Evolutionary conservation across 83 land plant species (phyloP).

Genomic region (Picea engelmannii): DNA sequence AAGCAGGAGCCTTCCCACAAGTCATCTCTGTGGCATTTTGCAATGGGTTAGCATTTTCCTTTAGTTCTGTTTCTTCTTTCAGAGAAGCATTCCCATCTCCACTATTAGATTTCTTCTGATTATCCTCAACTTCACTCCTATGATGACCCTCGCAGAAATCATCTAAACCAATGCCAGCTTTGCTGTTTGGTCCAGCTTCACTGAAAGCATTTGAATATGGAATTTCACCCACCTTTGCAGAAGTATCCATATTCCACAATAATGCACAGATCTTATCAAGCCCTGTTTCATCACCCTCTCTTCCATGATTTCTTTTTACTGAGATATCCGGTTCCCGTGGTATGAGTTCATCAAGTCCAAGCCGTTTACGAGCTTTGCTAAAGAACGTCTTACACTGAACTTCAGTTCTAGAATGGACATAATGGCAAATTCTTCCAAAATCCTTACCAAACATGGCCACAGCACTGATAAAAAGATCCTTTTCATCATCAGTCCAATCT

Average conservation of each 20-base stretch:
- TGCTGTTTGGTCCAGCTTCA: background rate
- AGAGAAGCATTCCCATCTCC: background rate
- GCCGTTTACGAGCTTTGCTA: background rate
- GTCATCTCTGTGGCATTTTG: slow-evolving; percentile 83
- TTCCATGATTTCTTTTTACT: background rate
- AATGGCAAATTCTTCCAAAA: slow-evolving; percentile 61
- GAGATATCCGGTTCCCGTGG: background rate
- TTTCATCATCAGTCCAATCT: slow-evolving; percentile 92
- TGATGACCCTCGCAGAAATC: background rate
- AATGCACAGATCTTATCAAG: background rate
- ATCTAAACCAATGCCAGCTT: background rate
- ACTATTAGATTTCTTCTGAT: background rate
- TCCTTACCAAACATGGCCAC: slow-evolving; percentile 79
- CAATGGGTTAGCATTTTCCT: slow-evolving; percentile 59
- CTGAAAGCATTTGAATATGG: background rate
- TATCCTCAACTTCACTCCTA: slow-evolving; percentile 1
- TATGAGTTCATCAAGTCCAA: background rate
- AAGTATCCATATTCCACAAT: background rate
- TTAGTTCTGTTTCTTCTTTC: background rate
- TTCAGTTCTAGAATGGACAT: slow-evolving; percentile 63
- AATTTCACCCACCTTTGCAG: background rate
- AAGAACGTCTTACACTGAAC: slow-evolving; percentile 35
- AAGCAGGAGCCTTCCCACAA: slow-evolving; percentile 59
- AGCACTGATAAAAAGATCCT: slow-evolving; percentile 68
- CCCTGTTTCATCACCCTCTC: background rate